Base-by-base conservation (phyloP, 2,329 filamentous ascomycete species). In the Diaporthe citri region DNA sequence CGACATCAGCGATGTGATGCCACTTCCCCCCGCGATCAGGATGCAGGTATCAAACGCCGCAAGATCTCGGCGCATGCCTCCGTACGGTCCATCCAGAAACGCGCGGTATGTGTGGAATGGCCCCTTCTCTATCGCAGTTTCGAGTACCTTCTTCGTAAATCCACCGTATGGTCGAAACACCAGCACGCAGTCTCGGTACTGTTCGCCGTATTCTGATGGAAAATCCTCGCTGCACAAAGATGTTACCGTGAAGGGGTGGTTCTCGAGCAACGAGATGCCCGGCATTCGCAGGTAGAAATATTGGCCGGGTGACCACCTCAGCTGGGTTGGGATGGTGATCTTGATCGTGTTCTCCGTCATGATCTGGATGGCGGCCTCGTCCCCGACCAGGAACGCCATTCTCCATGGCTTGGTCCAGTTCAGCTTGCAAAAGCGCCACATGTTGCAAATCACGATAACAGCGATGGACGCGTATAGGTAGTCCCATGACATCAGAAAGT, bases 201-300 rank as follows among this genome's bases (percentile, higher is more conserved):
- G 89, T 78, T 97, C 93, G 39, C 96, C 96, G 79, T 98, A 98
- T 75, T 95, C 93, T 0, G 96, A 98, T 1, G 95, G 95, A 76
- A 98, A 97, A 81, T 98, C 95, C 59, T 97, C 94, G 81, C 94
- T 97, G 84, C 95, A 98, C 10, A 98, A 88, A 0, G 95, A 98
- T 2, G 96, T 92, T 72, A 98, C 96, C 0, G 97, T 98, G 82
- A 98, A 98, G 0, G 96, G 96, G 79, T 98, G 97, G 79, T 97
- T 98, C 78, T 98, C 95, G 75, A 98, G 92, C 2, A 97, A 83
- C 0, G 95, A 96, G 78, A 98, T 95, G 1, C 95, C 95, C 0
- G 96, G 96, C 93, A 98, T 97, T 71, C 96, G 92, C 28, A 98
- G 88, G 82, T 98, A 98, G 25, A 98, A 94, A 79, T 97, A 98